Conservation (phyloP, 345 rosid genomes). For the Citrus medica region DNA sequence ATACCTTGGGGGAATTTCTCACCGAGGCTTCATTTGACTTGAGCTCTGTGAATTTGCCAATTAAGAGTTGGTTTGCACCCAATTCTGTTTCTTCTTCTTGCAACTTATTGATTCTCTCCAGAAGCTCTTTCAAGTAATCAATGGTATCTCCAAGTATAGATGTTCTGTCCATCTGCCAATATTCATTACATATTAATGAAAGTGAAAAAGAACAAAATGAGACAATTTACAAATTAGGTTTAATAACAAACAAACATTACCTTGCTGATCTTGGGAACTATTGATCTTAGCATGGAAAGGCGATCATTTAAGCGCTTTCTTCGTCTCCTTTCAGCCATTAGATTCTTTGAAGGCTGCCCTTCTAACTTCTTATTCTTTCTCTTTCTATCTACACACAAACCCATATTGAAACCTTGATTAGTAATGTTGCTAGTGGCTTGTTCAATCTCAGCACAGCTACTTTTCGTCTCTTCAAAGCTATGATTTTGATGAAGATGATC, state of each 20-base stretch:
- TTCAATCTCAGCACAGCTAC: constrained; percentile 36
- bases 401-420: constrained; percentile 36
- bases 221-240: not conserved
- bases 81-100: constrained; percentile 46
- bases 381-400: constrained; percentile 33
- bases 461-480: constrained; percentile 29
- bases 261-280: constrained; percentile 96
- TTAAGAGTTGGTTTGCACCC: constrained; percentile 32
- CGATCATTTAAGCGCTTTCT: constrained; percentile 81
- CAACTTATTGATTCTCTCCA: constrained; percentile 53
- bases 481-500: constrained; percentile 8
- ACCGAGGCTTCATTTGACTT: constrained; percentile 51
- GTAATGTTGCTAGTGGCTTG: constrained; percentile 11
- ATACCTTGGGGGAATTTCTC: constrained; percentile 91
- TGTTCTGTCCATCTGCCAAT: constrained; percentile 43
- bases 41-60: constrained; percentile 39
- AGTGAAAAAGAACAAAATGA: not conserved
- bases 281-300: constrained; percentile 87
- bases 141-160: constrained; percentile 53
- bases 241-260: constrained; percentile 23
- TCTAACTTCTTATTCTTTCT: constrained; percentile 53
- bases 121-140: constrained; percentile 60
- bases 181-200: not conserved
- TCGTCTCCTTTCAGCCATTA: constrained; percentile 87
- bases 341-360: constrained; percentile 92